Percentiles rank a stretch among this genome's conserved stretches.
Evolutionary conservation across 129 eudicot genomes (phyloP).

Genomic region (Flaveria robusta): DNA sequence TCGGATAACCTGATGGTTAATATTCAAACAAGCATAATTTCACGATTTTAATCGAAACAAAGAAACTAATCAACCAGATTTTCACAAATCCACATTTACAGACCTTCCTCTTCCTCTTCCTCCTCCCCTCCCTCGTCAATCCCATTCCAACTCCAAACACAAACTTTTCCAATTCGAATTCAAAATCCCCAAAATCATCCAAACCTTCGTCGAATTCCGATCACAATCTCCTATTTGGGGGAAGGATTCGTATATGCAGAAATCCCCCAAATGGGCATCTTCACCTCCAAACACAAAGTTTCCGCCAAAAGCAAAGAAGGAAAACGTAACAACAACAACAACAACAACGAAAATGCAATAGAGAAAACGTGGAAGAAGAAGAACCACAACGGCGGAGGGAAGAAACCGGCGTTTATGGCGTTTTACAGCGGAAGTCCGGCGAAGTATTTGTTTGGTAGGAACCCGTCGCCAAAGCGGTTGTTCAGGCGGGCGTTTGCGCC

Average conservation of each 20-base stretch:
- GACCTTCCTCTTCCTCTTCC: slow-evolving; percentile 27
- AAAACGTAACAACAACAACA: not conserved
- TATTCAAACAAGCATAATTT: slow-evolving; percentile 23
- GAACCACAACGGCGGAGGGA: slow-evolving; percentile 7
- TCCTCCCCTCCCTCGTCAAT: slow-evolving; percentile 31
- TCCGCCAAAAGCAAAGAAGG: not conserved
- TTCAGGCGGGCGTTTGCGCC: slow-evolving; percentile 37
- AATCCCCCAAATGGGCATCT: slow-evolving; percentile 34
- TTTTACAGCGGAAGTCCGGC: slow-evolving; percentile 21
- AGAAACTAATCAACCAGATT: not conserved
- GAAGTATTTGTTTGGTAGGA: slow-evolving; percentile 22
- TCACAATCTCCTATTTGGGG: slow-evolving; percentile 39
- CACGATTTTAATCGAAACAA: slow-evolving; percentile 8
- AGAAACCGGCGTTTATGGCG: slow-evolving; percentile 17
- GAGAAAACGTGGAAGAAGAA: slow-evolving; percentile 2
- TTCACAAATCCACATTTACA: slow-evolving; percentile 14
- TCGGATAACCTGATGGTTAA: slow-evolving; percentile 35
- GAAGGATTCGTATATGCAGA: slow-evolving; percentile 25
- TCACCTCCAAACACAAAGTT: slow-evolving; percentile 27
- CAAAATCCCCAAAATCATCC: slow-evolving; percentile 18
- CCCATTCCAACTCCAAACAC: slow-evolving; percentile 24
- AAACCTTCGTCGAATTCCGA: slow-evolving; percentile 19
- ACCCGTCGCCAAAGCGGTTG: slow-evolving; percentile 16
- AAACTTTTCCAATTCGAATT: not conserved
- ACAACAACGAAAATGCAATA: slow-evolving; percentile 14